phyloP scores from a whole-genome alignment of 176 grass and related monocot species.

The Poa annua region DNA sequence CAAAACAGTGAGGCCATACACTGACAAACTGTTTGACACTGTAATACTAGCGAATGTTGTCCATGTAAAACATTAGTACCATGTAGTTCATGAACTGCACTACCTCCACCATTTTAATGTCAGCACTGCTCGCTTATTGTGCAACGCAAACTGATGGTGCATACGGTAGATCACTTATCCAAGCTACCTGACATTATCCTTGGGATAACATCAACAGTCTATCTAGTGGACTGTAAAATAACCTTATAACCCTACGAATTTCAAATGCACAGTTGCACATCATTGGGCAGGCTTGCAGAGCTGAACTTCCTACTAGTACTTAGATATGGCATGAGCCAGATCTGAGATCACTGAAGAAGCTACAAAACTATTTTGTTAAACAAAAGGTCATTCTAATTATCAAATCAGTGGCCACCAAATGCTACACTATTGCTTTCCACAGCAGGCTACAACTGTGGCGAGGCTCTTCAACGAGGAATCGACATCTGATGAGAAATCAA shows the following conservation, averaged over 20 bases:
- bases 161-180: constrained; percentile 5
- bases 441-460: not conserved
- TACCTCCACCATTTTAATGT: not conserved
- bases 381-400: not conserved
- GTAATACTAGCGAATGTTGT: not conserved
- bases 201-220: not conserved
- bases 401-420: not conserved
- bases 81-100: constrained; percentile 18
- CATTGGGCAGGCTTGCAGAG: constrained; percentile 4
- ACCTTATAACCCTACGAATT: not conserved
- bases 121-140: not conserved
- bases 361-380: not conserved
- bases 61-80: not conserved
- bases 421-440: not conserved
- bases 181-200: not conserved
- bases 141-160: not conserved
- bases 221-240: not conserved
- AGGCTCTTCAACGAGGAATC: not conserved
- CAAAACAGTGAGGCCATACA: not conserved
- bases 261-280: not conserved
- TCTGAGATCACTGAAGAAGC: not conserved
- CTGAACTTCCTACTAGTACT: not conserved
- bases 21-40: not conserved
- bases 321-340: not conserved
- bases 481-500: not conserved